phyloP scores from a whole-genome alignment of 1,139 yeast genomes.

The Suhomyces bokatorum region DNA sequence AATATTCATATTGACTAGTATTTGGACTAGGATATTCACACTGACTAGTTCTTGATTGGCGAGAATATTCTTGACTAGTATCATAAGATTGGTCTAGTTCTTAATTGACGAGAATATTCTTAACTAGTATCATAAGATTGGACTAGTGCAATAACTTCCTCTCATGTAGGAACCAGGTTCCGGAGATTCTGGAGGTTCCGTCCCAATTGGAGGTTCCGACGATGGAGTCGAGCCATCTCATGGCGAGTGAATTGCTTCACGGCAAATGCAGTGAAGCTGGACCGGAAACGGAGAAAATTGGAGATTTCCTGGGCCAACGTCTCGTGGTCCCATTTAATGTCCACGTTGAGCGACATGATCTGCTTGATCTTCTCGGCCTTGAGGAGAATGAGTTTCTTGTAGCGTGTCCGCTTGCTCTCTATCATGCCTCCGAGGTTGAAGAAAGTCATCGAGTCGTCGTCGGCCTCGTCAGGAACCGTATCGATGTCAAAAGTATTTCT shows the following conservation, averaged over 20 bases:
- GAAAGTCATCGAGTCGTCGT: slow-evolving; percentile 20
- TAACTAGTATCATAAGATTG: too few relatives aligned
- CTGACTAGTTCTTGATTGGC: too few relatives aligned
- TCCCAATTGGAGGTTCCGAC: slow-evolving; percentile 4
- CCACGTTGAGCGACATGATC: slow-evolving; percentile 36
- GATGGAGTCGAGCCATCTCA: slow-evolving; percentile 12
- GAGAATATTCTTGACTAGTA: too few relatives aligned
- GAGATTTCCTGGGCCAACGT: slow-evolving; percentile 62
- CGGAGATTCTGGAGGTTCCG: slow-evolving; percentile 5
- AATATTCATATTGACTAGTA: too few relatives aligned
- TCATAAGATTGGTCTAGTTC: too few relatives aligned
- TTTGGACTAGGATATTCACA: too few relatives aligned
- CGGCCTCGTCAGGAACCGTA: slow-evolving; percentile 11
- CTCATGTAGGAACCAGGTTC: too few relatives aligned
- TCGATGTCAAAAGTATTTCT: slow-evolving; percentile 13
- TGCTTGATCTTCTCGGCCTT: slow-evolving; percentile 38
- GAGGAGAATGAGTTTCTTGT: slow-evolving; percentile 30
- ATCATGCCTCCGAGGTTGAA: slow-evolving; percentile 37
- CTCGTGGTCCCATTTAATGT: slow-evolving; percentile 55
- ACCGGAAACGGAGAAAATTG: slow-evolving; percentile 52
- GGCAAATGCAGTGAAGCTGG: slow-evolving; percentile 39
- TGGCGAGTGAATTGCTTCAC: slow-evolving; percentile 32
- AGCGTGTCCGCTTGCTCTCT: slow-evolving; percentile 38
- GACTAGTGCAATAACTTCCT: too few relatives aligned
- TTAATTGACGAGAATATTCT: too few relatives aligned